Conservation (phyloP, 129 eudicot genomes). For the Sambucus nigra region DNA sequence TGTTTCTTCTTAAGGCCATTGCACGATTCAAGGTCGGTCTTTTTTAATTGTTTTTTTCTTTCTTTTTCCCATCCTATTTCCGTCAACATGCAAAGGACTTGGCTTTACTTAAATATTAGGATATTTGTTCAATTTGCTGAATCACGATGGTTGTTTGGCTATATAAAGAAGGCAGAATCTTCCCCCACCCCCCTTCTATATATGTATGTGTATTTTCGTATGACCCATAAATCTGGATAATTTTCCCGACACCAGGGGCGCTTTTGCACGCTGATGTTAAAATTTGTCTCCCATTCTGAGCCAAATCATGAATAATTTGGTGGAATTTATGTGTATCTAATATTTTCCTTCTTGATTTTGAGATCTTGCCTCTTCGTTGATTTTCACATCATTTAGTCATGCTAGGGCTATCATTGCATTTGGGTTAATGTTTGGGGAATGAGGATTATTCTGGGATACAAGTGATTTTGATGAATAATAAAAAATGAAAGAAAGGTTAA, state of each 20-base stretch:
- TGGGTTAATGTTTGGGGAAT: background rate
- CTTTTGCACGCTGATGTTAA: background rate
- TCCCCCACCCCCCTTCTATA: background rate
- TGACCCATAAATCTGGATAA: background rate
- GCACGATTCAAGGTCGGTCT: background rate
- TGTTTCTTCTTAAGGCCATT: background rate
- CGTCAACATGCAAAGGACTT: background rate
- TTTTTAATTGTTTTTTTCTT: background rate
- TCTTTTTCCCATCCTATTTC: background rate
- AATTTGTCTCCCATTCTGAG: background rate
- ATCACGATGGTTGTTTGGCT: background rate
- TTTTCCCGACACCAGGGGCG: background rate
- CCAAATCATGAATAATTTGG: background rate
- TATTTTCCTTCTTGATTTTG: background rate
- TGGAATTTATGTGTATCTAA: background rate
- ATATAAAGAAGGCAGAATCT: background rate
- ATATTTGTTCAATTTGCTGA: background rate
- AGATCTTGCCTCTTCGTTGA: conserved; percentile 4
- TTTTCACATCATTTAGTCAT: background rate
- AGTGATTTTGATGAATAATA: too few relatives aligned
- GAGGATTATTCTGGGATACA: background rate
- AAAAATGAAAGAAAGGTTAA: too few relatives aligned
- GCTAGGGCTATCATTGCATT: background rate
- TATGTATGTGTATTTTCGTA: background rate
- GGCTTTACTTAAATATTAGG: background rate